Conservation (phyloP, 768 basidiomycete species). For the Mrakia gelida region DNA sequence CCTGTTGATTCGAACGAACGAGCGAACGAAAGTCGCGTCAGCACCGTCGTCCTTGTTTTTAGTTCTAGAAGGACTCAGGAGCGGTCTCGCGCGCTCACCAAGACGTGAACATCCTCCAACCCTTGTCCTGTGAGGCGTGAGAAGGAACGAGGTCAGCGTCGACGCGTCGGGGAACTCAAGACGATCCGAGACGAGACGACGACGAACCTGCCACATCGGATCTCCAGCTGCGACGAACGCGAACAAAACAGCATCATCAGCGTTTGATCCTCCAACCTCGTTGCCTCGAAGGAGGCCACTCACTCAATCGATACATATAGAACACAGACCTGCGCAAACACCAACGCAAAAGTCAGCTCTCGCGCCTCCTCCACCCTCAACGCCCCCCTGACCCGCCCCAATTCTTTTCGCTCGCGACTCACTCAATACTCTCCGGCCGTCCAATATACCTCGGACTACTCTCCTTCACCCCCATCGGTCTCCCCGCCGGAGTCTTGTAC, state of each 20-base stretch:
- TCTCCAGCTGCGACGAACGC: slow-evolving; percentile 42
- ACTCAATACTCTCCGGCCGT: slow-evolving; percentile 49
- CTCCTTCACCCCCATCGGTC: slow-evolving; percentile 38
- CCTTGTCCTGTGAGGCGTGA: slow-evolving; percentile 40
- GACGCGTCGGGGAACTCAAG: background rate
- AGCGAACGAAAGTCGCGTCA: background rate
- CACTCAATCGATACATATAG: slow-evolving; percentile 36
- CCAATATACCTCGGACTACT: slow-evolving; percentile 41
- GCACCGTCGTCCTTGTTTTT: no score
- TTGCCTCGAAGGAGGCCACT: background rate
- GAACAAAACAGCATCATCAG: background rate
- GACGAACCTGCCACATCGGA: slow-evolving; percentile 43
- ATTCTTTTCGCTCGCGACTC: background rate
- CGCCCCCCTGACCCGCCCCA: no score
- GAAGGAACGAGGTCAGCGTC: background rate
- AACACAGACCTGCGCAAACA: slow-evolving; percentile 35
- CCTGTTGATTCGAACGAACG: slow-evolving; percentile 31
- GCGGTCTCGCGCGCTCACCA: no score
- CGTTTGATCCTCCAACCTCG: no score
- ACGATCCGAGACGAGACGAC: no score
- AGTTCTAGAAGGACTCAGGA: no score
- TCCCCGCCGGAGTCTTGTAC: slow-evolving; percentile 22
- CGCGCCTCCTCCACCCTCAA: background rate
- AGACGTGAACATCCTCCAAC: slow-evolving; percentile 49
- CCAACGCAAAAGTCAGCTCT: background rate